Percentiles rank a stretch among this genome's conserved stretches.
Evolutionary conservation across 225 moss, liverwort and hornwort genomes (phyloP).

Genomic region (Marchantia paleacea): DNA sequence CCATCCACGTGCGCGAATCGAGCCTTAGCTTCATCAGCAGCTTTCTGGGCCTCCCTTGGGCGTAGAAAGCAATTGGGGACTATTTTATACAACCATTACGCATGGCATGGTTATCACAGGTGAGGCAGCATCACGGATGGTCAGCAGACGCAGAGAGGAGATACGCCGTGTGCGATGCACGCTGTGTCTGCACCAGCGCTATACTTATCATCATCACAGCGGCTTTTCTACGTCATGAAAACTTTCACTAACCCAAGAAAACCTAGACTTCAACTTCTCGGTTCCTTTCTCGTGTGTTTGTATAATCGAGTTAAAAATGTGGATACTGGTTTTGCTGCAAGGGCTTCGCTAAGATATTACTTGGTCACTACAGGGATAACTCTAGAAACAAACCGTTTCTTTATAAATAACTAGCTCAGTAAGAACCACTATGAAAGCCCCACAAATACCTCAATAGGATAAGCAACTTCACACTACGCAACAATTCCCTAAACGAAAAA

Average conservation of each 20-base stretch:
- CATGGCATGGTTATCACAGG: slow-evolving; percentile 93
- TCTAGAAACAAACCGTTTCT: too few relatives aligned
- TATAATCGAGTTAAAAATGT: background rate
- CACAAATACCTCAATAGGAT: too few relatives aligned
- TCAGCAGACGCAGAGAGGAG: slow-evolving; percentile 99
- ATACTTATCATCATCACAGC: slow-evolving; percentile 97
- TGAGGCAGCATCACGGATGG: slow-evolving; percentile 99
- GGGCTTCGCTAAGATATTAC: too few relatives aligned
- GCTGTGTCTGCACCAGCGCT: slow-evolving; percentile 99
- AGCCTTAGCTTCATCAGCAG: slow-evolving; percentile 99
- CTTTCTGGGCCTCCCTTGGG: slow-evolving; percentile 99
- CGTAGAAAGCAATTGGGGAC: slow-evolving; percentile 99
- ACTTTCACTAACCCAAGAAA: background rate
- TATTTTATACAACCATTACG: slow-evolving; percentile 81
- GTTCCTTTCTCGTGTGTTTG: background rate
- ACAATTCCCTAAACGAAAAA: background rate
- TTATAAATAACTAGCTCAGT: too few relatives aligned
- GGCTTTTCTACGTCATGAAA: slow-evolving; percentile 44
- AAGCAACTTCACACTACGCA: background rate
- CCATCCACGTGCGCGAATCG: slow-evolving; percentile 99
- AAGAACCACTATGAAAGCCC: too few relatives aligned
- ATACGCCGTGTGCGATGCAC: slow-evolving; percentile 99
- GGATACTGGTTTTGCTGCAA: background rate
- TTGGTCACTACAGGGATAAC: too few relatives aligned
- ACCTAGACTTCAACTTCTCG: slow-evolving; percentile 5